Conservation (phyloP, 192 early-diverging fungal species). For the Mortierella antarctica region DNA sequence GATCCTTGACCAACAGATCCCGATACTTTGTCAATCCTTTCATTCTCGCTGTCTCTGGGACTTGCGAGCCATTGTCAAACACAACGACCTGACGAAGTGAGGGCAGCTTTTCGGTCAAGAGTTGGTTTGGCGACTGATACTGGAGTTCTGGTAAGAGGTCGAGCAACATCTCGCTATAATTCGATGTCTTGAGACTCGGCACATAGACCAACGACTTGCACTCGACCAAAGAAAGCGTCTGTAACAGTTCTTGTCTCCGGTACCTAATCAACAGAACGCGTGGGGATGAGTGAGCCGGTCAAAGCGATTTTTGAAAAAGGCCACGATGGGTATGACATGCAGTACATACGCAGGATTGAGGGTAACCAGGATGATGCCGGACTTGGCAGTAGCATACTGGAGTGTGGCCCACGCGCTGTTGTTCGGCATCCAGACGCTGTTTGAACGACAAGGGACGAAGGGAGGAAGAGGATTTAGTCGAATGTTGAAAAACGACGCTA, state of each 20-base stretch:
- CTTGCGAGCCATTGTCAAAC: constrained; percentile 24
- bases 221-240: constrained; percentile 60
- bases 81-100: constrained; percentile 47
- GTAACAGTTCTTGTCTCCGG: constrained; percentile 51
- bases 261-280: constrained; percentile 19
- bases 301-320: background rate
- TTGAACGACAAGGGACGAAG: background rate
- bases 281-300: background rate
- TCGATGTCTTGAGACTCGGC: constrained; percentile 50
- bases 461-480: background rate
- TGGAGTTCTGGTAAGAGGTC: constrained; percentile 52
- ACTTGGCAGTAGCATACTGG: constrained; percentile 64
- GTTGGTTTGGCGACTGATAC: constrained; percentile 20
- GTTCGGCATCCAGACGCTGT: constrained; percentile 62
- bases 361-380: constrained; percentile 62
- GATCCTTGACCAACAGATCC: constrained; percentile 26
- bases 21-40: constrained; percentile 40
- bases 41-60: constrained; percentile 26
- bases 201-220: constrained; percentile 54
- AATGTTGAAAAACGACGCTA: background rate
- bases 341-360: constrained; percentile 58
- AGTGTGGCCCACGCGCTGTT: constrained; percentile 58
- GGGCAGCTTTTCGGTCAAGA: constrained; percentile 27
- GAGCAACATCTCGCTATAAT: constrained; percentile 59
- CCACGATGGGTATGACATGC: no score